A percentile compares a stretch with the other conserved stretches of the same genome.
These are phyloP conservation scores for Eragrostis nindensis DNA, from an alignment of 176 grass and related monocot genomes.

Conservation along the genomic window DNA sequence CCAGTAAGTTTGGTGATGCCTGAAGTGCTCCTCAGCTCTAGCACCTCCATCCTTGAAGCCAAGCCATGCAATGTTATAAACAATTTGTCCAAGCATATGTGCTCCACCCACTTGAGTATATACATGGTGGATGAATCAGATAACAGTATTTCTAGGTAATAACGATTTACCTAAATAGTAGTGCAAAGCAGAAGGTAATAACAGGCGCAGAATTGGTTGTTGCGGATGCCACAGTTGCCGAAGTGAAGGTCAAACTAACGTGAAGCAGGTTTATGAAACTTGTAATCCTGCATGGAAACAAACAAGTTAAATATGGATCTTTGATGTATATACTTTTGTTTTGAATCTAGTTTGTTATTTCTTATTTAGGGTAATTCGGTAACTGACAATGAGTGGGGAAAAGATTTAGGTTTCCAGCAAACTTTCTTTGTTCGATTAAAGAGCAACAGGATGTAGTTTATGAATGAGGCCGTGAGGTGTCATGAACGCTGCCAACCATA, in stretches of 20 bases:
- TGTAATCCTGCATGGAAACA: slow-evolving; percentile 43
- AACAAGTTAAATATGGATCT: not conserved
- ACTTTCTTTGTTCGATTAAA: too few relatives aligned
- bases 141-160: too few relatives aligned
- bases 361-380: too few relatives aligned
- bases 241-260: slow-evolving; percentile 62
- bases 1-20: slow-evolving; percentile 61
- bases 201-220: slow-evolving; percentile 55
- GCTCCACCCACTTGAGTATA: too few relatives aligned
- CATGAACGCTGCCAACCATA: too few relatives aligned
- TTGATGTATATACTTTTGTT: too few relatives aligned
- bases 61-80: not conserved
- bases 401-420: too few relatives aligned
- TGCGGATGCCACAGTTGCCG: slow-evolving; percentile 61
- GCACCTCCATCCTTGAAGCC: slow-evolving; percentile 51
- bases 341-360: too few relatives aligned
- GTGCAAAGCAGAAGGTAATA: slow-evolving; percentile 66
- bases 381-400: too few relatives aligned
- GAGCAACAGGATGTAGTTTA: too few relatives aligned
- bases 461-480: too few relatives aligned
- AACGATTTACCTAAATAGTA: slow-evolving; percentile 51
- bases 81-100: not conserved
- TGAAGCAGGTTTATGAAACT: slow-evolving; percentile 49
- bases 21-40: slow-evolving; percentile 45
- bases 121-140: too few relatives aligned